A percentile compares a stretch with the other conserved stretches of the same genome.
phyloP scores from a whole-genome alignment of 108 stramenopile species.

The Skeletonema menzelii region DNA sequence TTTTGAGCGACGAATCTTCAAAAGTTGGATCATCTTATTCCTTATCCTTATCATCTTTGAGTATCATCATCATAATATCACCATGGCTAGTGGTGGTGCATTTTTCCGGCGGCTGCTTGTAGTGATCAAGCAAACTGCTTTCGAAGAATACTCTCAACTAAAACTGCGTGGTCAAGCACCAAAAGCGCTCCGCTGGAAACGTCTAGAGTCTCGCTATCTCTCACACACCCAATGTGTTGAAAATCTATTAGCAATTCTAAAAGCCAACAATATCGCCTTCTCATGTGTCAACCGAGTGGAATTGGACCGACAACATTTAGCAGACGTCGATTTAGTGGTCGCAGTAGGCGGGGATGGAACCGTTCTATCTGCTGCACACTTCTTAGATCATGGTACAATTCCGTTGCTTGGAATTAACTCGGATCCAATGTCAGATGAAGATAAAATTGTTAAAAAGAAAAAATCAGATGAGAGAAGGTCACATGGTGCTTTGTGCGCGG shows the following conservation, averaged over 20 bases:
- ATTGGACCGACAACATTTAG: conserved; percentile 92
- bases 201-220: conserved; percentile 86
- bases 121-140: conserved; percentile 97
- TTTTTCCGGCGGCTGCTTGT: conserved; percentile 68
- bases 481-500: conserved; percentile 62
- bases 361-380: conserved; percentile 84
- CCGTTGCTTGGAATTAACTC: conserved; percentile 84
- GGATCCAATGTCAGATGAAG: conserved; percentile 68
- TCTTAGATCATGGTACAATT: conserved; percentile 89
- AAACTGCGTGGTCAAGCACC: conserved; percentile 95
- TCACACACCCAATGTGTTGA: conserved; percentile 91
- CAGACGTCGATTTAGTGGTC: conserved; percentile 90
- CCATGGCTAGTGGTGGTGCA: conserved; percentile 21
- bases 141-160: conserved; percentile 85
- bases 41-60: no score
- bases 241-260: conserved; percentile 59
- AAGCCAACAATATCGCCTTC: conserved; percentile 76
- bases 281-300: conserved; percentile 92
- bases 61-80: not conserved
- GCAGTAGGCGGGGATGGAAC: conserved; percentile 98
- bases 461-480: conserved; percentile 80
- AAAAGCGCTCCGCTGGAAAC: conserved; percentile 94
- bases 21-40: no score
- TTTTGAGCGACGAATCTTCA: no score
- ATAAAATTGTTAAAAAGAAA: conserved; percentile 69